Conservation (phyloP, 2,329 filamentous ascomycete species). For the Penicillium hesseltinei region DNA sequence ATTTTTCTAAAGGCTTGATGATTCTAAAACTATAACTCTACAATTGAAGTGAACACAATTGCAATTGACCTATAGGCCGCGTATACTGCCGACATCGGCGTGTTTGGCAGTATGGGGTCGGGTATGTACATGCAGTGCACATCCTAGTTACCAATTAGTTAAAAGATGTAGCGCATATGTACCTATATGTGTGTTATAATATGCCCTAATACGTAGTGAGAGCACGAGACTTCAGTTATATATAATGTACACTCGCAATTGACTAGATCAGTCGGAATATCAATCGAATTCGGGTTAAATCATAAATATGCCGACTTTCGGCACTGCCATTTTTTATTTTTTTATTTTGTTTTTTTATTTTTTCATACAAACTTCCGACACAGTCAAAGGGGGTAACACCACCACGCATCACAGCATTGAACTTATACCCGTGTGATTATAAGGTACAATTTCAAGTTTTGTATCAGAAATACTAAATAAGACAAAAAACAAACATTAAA, state of each 20-base stretch:
- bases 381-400: slow-evolving; percentile 1
- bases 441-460: neutral
- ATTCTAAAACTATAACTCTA: neutral
- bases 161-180: neutral
- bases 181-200: neutral
- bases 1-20: neutral
- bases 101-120: slow-evolving; percentile 10
- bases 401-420: neutral
- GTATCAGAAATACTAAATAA: neutral
- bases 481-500: neutral
- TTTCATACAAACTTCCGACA: neutral
- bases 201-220: neutral
- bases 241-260: neutral
- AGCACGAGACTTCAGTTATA: neutral
- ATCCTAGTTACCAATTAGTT: slow-evolving; percentile 7
- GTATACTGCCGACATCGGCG: slow-evolving; percentile 15
- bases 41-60: neutral
- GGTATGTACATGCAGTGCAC: slow-evolving; percentile 18
- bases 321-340: neutral
- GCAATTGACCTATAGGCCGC: neutral
- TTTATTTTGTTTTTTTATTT: neutral
- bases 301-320: slow-evolving; percentile 9
- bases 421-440: neutral
- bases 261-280: slow-evolving; percentile 10
- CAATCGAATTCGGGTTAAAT: slow-evolving; percentile 4